Base-by-base conservation (phyloP, 306 rosid genomes). In the Arachis hypogaea region DNA sequence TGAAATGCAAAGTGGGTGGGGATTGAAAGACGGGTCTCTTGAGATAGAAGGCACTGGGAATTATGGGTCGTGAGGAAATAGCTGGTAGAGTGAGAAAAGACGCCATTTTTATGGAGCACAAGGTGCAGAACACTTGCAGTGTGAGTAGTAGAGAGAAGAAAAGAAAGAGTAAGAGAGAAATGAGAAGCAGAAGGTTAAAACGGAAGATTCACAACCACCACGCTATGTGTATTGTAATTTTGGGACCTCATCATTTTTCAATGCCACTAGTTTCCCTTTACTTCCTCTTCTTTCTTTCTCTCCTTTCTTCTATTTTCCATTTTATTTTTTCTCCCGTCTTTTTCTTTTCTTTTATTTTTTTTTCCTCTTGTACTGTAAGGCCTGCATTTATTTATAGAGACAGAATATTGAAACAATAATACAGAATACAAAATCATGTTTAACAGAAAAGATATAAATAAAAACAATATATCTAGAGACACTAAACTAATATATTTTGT, bases 71-170 rank as follows among this genome's bases (percentile, higher is more conserved):
- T 16, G 82, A 43, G 28, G 85, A 81, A 60, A 85, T 49, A 40
- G 85, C 75, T 30, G 87, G 81, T n/a, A 83, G 43, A 78, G 71
- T 30, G 46, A 77, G 69, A 84, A 93, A 69, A 74, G 97, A 89
- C 78, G 89, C 82, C 98, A 93, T 93, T 62, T 58, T 67, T 22
- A 58, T 55, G 50, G 28, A 50, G 45, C 28, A 9, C 9, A 9
- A n/a, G 64, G 4, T 7, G 12, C 16, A 7, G 6, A 11, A 12
- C 33, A 7, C 6, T 22, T 7, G 49, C 36, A 44, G 33, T 33
- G 38, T 33, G 1, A 33, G 4, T 33, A 33, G 38, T 5, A 30
- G 10, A 33, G 51, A 8, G n/a, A 10, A 12, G 7, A 61, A 36
- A 58, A 58, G 7, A 44, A 10, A 9, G 22, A 44, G 60, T 5